phyloP scores from a whole-genome alignment of 371 early-diverging fungal genomes.

The Apophysomyces sp. region DNA sequence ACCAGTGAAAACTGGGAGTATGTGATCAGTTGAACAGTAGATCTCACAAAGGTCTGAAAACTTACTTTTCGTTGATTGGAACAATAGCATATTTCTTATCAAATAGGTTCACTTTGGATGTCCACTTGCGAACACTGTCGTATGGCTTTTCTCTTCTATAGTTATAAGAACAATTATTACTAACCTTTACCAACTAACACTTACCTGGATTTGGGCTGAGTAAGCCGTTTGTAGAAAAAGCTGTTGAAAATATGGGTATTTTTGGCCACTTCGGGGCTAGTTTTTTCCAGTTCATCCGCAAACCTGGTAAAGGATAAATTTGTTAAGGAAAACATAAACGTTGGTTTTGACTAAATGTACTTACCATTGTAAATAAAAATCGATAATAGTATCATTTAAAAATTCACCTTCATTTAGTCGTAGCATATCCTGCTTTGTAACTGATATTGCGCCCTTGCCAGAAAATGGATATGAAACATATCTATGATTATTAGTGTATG shows the following conservation, averaged over 20 bases:
- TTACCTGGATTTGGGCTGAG: constrained; percentile 19
- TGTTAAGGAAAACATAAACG: background rate
- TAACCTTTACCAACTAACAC: background rate
- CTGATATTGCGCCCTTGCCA: constrained; percentile 24
- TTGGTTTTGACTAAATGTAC: background rate
- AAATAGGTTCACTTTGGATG: constrained; percentile 62
- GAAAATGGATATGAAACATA: constrained; percentile 17
- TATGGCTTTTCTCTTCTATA: constrained; percentile 27
- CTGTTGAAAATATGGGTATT: constrained; percentile 52
- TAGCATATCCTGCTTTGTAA: constrained; percentile 38
- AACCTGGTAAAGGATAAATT: constrained; percentile 4
- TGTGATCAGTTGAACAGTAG: background rate
- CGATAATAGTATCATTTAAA: constrained; percentile 61
- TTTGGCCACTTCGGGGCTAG: constrained; percentile 7
- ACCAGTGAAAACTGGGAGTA: constrained; percentile 61
- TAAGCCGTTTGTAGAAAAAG: constrained; percentile 56
- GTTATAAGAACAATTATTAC: background rate
- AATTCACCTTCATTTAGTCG: constrained; percentile 53
- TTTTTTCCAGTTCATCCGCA: constrained; percentile 1
- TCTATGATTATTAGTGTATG: background rate
- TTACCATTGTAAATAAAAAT: constrained; percentile 53
- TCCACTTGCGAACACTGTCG: constrained; percentile 61
- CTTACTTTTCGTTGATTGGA: constrained; percentile 69
- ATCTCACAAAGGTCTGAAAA: background rate
- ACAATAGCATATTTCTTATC: constrained; percentile 56